Conservation (phyloP, 2,329 filamentous ascomycete genomes). For the Sporothrix pseudoabietina region DNA sequence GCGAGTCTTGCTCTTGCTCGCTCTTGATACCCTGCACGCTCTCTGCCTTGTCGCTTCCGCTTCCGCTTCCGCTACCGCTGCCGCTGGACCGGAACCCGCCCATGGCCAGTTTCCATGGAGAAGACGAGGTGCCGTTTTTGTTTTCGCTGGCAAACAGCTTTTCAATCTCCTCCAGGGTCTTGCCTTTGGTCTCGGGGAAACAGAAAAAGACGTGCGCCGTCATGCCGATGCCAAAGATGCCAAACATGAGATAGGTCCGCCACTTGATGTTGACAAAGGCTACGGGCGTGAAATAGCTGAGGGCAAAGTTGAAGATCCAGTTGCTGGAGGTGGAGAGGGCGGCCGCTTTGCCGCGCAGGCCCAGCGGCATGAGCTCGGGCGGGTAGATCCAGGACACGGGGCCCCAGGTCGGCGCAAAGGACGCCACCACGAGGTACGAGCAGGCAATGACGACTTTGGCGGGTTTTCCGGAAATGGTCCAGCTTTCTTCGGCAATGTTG, state of each 20-base stretch:
- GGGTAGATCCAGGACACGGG: constrained; percentile 11
- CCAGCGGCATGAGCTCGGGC: constrained; percentile 29
- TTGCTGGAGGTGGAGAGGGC: constrained; percentile 41
- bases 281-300: constrained; percentile 45
- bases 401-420: constrained; percentile 3
- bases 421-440: constrained; percentile 12
- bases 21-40: background rate
- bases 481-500: background rate
- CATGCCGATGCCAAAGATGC: constrained; percentile 42
- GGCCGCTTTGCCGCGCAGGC: constrained; percentile 25
- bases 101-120: background rate
- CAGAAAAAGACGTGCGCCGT: constrained; percentile 43
- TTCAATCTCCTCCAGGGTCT: constrained; percentile 49
- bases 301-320: constrained; percentile 47
- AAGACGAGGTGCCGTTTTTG: background rate
- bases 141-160: constrained; percentile 39
- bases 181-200: constrained; percentile 47
- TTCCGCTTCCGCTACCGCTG: background rate
- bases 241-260: constrained; percentile 48
- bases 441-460: constrained; percentile 20
- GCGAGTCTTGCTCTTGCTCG: background rate
- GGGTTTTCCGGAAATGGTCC: constrained; percentile 2
- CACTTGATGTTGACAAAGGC: constrained; percentile 45
- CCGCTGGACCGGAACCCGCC: background rate
- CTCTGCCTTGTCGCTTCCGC: background rate